Evolutionary conservation across 2,329 filamentous ascomycete species (phyloP).

Genomic region (Chaetoscypha palmicola): DNA sequence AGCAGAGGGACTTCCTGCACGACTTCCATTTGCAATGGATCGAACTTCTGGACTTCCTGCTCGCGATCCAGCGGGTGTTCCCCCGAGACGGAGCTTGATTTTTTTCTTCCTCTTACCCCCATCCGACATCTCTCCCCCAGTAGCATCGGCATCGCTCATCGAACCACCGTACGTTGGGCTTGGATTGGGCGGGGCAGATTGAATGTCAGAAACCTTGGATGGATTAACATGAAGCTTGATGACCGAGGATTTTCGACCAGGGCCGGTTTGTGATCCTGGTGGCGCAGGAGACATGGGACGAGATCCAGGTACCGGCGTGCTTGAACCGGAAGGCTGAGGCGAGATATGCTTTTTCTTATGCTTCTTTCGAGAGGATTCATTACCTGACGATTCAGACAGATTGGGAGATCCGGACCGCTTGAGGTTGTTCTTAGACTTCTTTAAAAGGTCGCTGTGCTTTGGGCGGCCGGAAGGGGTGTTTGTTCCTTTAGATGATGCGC

Average conservation of each 20-base stretch:
- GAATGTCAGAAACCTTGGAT: conserved; percentile 27
- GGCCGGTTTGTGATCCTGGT: conserved; percentile 20
- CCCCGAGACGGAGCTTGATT: conserved; percentile 44
- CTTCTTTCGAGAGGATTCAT: conserved; percentile 79
- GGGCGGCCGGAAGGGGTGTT: conserved; percentile 56
- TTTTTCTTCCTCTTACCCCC: conserved; percentile 53
- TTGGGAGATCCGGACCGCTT: conserved; percentile 85
- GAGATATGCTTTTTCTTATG: conserved; percentile 59
- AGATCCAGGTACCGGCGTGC: conserved; percentile 45
- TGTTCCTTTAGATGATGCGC: conserved; percentile 61
- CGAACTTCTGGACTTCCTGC: conserved; percentile 48
- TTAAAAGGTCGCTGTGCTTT: conserved; percentile 44
- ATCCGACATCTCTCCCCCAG: conserved; percentile 61
- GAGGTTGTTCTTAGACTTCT: conserved; percentile 48
- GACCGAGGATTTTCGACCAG: conserved; percentile 27
- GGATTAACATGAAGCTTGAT: conserved; percentile 26
- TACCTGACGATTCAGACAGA: conserved; percentile 80
- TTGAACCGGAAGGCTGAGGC: conserved; percentile 45
- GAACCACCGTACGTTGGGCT: conserved; percentile 43
- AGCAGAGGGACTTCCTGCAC: conserved; percentile 27
- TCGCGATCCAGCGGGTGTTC: conserved; percentile 48
- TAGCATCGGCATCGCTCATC: conserved; percentile 66
- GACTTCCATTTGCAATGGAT: conserved; percentile 23
- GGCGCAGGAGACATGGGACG: conserved; percentile 25
- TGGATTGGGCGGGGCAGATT: conserved; percentile 24